Percentiles rank a stretch among this genome's conserved stretches.
These are phyloP conservation scores for Herpetomonas tarakana DNA, from an alignment of 208 protist genomes.

Conservation along the genomic window DNA sequence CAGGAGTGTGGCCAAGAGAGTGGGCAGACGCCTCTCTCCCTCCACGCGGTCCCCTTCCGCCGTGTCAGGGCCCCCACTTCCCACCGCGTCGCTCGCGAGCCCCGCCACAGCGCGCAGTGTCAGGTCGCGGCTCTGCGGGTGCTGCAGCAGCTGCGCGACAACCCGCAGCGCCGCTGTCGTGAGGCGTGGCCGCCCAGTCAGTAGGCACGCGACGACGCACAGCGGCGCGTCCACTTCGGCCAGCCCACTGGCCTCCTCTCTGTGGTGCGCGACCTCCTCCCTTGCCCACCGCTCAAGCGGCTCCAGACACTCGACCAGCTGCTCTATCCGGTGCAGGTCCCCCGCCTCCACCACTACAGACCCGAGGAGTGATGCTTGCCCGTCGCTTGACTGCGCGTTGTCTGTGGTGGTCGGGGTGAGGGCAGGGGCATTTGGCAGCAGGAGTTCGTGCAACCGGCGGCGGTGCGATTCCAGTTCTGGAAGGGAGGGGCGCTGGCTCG, in stretches of 20 bases:
- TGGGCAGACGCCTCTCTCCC: constrained; percentile 7
- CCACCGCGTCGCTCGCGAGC: constrained; percentile 1
- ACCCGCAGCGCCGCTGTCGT: constrained; percentile 41
- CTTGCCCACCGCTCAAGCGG: constrained; percentile 68
- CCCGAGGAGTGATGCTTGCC: too few relatives aligned
- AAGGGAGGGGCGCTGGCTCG: background rate
- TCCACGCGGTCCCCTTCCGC: too few relatives aligned
- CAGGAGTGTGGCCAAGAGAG: constrained; percentile 18
- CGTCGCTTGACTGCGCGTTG: background rate
- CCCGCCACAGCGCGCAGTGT: constrained; percentile 26
- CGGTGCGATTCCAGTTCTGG: background rate
- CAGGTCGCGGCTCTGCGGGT: constrained; percentile 49
- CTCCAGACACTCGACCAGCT: constrained; percentile 47
- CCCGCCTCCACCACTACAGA: constrained; percentile 17
- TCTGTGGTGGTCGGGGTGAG: too few relatives aligned
- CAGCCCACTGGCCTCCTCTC: constrained; percentile 45
- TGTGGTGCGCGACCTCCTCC: constrained; percentile 57
- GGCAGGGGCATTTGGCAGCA: background rate
- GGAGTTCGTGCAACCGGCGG: background rate
- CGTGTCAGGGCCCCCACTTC: too few relatives aligned
- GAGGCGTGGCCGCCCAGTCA: constrained; percentile 38
- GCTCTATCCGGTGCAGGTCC: constrained; percentile 29
- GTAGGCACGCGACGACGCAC: constrained; percentile 38
- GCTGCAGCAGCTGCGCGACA: constrained; percentile 32
- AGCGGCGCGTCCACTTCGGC: constrained; percentile 54